phyloP scores from a whole-genome alignment of 164 flowering plant species.

The Protea cynaroides region DNA sequence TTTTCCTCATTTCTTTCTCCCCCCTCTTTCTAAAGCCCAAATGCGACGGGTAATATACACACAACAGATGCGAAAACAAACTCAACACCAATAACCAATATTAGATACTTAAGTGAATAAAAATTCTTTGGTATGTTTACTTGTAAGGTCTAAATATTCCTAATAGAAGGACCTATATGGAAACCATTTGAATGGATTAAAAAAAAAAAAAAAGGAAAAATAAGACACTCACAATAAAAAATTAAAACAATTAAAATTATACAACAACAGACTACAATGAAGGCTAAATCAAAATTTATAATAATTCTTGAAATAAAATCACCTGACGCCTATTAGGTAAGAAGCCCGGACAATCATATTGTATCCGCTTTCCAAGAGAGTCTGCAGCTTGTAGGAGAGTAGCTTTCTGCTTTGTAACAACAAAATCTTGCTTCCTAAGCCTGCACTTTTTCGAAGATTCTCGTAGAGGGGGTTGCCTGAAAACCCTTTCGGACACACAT shows the following conservation, averaged over 20 bases:
- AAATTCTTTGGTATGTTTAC: too few species aligned
- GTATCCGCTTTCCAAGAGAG: constrained; percentile 78
- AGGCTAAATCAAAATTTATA: too few species aligned
- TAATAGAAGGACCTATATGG: too few species aligned
- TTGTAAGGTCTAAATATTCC: too few species aligned
- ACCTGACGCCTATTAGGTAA: constrained; percentile 94
- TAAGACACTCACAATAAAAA: background rate
- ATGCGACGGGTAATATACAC: too few species aligned
- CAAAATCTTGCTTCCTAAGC: constrained; percentile 65
- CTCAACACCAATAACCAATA: too few species aligned
- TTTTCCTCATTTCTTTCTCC: too few species aligned
- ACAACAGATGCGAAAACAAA: too few species aligned
- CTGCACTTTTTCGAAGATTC: constrained; percentile 67
- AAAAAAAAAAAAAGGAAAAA: background rate
- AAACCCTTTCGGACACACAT: constrained; percentile 90
- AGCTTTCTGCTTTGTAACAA: constrained; percentile 64
- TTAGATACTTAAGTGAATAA: too few species aligned
- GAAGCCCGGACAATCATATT: constrained; percentile 86
- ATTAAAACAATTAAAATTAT: background rate
- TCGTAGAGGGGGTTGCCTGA: constrained; percentile 80
- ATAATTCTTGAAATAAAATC: constrained; percentile 11
- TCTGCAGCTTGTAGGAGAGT: constrained; percentile 78
- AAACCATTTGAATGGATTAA: too few species aligned
- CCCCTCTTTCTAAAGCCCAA: too few species aligned
- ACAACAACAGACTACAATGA: background rate